A percentile compares a stretch with the other conserved stretches of the same genome.
These are phyloP conservation scores for Boletus mariae DNA, from an alignment of 1,284 basidiomycete species.

Conservation along the genomic window DNA sequence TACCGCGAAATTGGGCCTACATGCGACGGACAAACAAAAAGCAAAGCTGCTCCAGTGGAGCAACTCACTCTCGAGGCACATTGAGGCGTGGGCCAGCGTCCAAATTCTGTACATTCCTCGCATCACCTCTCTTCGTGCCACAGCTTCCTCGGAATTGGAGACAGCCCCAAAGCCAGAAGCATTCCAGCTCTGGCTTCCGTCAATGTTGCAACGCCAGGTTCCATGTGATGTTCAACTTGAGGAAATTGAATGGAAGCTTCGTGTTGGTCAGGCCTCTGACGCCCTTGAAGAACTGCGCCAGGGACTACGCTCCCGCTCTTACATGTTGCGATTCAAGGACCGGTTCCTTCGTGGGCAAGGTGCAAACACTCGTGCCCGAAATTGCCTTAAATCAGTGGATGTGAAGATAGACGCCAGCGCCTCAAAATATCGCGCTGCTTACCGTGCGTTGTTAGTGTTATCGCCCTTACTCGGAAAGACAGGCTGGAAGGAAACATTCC, in stretches of 20 bases:
- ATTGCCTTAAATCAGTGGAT: slow-evolving; percentile 1
- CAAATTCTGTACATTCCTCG: slow-evolving; percentile 12
- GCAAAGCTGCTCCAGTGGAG: background rate
- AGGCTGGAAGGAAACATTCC: background rate
- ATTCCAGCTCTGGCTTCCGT: background rate
- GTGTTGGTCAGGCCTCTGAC: background rate
- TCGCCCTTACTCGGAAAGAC: background rate
- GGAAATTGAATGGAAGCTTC: slow-evolving; percentile 4
- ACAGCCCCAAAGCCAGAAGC: background rate
- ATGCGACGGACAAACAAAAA: slow-evolving; percentile 7
- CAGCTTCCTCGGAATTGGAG: background rate
- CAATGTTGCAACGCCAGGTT: background rate
- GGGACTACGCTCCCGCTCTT: background rate
- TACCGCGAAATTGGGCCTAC: background rate
- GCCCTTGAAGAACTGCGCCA: background rate
- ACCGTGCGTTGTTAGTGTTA: background rate
- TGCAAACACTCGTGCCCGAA: background rate
- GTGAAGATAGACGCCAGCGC: background rate
- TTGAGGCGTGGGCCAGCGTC: slow-evolving; percentile 2
- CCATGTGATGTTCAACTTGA: background rate
- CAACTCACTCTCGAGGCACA: background rate
- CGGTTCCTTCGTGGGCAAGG: slow-evolving; percentile 3
- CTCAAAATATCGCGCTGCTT: background rate
- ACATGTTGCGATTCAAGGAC: slow-evolving; percentile 4
- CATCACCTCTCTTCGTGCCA: background rate